Conservation (phyloP, 352 stramenopile species). For the Aphanomyces cochlioides region DNA sequence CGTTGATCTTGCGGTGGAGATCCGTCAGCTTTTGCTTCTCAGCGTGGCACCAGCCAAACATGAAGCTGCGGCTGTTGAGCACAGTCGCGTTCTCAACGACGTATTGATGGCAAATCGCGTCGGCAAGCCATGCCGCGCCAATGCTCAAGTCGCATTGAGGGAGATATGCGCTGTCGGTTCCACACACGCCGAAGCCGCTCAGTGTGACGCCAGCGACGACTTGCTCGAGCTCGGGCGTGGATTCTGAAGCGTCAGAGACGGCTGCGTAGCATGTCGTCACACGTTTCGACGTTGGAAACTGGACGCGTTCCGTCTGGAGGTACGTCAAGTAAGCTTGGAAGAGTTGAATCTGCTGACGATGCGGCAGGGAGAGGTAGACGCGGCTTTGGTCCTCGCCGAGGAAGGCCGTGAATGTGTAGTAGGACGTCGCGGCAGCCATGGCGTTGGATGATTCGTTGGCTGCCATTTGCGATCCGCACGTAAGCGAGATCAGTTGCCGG, state of each 20-base stretch:
- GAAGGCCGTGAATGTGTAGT: slow-evolving; percentile 29
- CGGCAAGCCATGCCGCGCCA: slow-evolving; percentile 47
- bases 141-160: slow-evolving; percentile 64
- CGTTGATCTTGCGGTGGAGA: slow-evolving; percentile 55
- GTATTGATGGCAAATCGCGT: slow-evolving; percentile 65
- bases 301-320: slow-evolving; percentile 11
- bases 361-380: slow-evolving; percentile 18
- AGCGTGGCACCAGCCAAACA: slow-evolving; percentile 83
- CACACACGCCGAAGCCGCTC: slow-evolving; percentile 72
- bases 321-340: slow-evolving; percentile 27
- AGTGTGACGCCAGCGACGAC: slow-evolving; percentile 46
- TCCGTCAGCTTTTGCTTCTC: slow-evolving; percentile 84
- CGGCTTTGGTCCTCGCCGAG: neutral
- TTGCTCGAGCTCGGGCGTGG: neutral
- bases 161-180: slow-evolving; percentile 55
- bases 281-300: slow-evolving; percentile 28
- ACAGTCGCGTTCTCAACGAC: slow-evolving; percentile 53
- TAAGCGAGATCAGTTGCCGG: no score
- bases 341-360: neutral
- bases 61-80: slow-evolving; percentile 81
- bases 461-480: no score
- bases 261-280: slow-evolving; percentile 20
- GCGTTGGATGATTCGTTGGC: no score
- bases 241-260: neutral
- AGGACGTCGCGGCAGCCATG: neutral